phyloP scores from a whole-genome alignment of 805 yeast species.

The Starmerella kuoi region DNA sequence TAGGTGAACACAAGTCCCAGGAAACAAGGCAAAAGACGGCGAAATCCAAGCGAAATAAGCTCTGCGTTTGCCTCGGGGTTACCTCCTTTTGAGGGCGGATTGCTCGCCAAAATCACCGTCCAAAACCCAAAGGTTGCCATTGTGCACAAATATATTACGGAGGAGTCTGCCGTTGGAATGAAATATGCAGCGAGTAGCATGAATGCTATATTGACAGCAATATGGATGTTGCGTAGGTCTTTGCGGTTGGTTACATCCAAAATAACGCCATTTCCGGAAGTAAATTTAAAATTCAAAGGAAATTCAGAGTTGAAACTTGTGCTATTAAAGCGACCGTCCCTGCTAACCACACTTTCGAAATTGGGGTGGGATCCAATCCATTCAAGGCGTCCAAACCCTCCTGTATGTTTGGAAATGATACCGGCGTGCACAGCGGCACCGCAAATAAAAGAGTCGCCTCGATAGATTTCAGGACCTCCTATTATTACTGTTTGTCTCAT shows the following conservation, averaged over 20 bases:
- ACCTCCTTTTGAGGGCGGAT: constrained; percentile 42
- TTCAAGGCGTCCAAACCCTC: constrained; percentile 63
- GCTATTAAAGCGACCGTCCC: constrained; percentile 37
- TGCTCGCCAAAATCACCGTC: constrained; percentile 71
- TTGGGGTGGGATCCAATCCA: constrained; percentile 41
- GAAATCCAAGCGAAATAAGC: constrained; percentile 57
- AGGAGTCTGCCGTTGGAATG: constrained; percentile 34
- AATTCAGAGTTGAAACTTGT: constrained; percentile 58
- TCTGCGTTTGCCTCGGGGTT: constrained; percentile 47
- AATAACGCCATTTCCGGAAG: constrained; percentile 25
- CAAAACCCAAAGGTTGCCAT: constrained; percentile 59
- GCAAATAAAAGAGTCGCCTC: constrained; percentile 84
- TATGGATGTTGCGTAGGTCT: constrained; percentile 54
- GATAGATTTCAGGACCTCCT: constrained; percentile 53
- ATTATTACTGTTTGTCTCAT: constrained; percentile 62
- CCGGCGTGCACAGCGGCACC: constrained; percentile 88
- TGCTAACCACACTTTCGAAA: constrained; percentile 41
- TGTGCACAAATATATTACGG: constrained; percentile 51
- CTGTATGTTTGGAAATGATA: constrained; percentile 52
- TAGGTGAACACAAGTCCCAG: constrained; percentile 63
- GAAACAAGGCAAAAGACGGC: constrained; percentile 61
- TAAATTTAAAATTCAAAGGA: constrained; percentile 60
- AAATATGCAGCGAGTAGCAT: constrained; percentile 37
- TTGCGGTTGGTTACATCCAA: constrained; percentile 34
- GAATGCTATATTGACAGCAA: constrained; percentile 45